Evolutionary conservation across 2,329 filamentous ascomycete species (phyloP), one percentile per base, ranked within the genome.

Genomic region (Coniella vitis): DNA sequence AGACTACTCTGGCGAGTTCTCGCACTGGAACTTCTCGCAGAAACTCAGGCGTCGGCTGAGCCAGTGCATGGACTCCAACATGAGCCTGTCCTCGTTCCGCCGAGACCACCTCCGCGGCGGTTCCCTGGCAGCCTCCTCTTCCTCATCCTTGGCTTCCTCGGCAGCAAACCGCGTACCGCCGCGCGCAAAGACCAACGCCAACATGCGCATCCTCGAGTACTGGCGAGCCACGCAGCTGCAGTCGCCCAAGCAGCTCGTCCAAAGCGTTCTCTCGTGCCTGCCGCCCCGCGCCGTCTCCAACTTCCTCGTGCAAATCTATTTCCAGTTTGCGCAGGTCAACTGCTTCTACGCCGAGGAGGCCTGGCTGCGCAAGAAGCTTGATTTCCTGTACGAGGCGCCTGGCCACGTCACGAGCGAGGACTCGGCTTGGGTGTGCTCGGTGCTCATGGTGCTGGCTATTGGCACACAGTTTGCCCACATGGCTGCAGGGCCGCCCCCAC

Each of bases 1-100:
- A 75, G 71, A 75, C 47, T 75, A 73, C 51, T 75, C 72, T 1
- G 72, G 72, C 8, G 72, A 75, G 53, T 74, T 75, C 55, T 75
- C 72, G 1, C 72, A 75, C 48, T 75, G 72, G 70, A 74, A 75
- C 53, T 75, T 75, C 55, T 74, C 72, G 36, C 66, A 70, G n/a
- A 71, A 69, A 58, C 69, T 75, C n/a, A 42, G 52, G 3, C 52
- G 49, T 4, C 19, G 52, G 12, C 42, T 54, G 12, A 52, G 48
- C 38, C 49, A 54, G 17, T 54, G 45, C 20, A 35, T 54, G 12
- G 49, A 51, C 39, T 46, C 45, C 0, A 38, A 46, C 14, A 31
- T 46, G 7, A 40, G 49, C 3, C 20, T 51, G n/a, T 38, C 43
- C 25, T 29, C 25, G 5, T 29, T 10, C 25, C n/a, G 45, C 37